Evolutionary conservation across 2,329 filamentous ascomycete species (phyloP).

Genomic region (Geoglossum cookeanum): DNA sequence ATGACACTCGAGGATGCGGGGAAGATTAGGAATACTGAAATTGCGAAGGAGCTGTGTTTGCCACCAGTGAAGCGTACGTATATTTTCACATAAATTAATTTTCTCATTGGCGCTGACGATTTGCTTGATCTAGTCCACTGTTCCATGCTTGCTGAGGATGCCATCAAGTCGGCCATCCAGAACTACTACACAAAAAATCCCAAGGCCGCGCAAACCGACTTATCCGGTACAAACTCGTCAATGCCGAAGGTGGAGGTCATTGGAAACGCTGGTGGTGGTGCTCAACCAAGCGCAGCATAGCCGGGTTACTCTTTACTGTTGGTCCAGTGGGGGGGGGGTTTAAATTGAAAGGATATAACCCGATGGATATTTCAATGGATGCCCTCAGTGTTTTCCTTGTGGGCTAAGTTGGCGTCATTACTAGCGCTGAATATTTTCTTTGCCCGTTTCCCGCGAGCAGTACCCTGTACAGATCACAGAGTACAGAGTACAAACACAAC

Average conservation of each 20-base stretch:
- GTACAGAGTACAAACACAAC: not conserved
- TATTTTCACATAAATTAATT: not conserved
- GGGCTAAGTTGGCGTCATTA: not conserved
- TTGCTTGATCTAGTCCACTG: slow-evolving; percentile 48
- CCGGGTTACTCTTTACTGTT: not conserved
- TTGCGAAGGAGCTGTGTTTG: slow-evolving; percentile 84
- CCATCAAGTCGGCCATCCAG: slow-evolving; percentile 78
- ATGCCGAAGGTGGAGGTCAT: slow-evolving; percentile 45
- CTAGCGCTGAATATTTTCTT: not conserved
- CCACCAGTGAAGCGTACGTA: slow-evolving; percentile 70
- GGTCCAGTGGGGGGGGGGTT: not conserved
- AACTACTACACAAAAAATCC: slow-evolving; percentile 90
- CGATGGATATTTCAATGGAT: not conserved
- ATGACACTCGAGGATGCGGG: slow-evolving; percentile 93
- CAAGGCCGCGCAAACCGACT: slow-evolving; percentile 50
- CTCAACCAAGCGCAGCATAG: not conserved
- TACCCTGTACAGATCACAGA: too few relatives aligned
- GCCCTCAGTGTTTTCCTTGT: not conserved
- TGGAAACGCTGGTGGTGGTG: slow-evolving; percentile 16
- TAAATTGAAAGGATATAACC: not conserved
- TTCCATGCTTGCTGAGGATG: slow-evolving; percentile 82
- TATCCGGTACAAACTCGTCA: slow-evolving; percentile 48
- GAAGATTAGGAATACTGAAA: slow-evolving; percentile 90
- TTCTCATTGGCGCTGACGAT: slow-evolving; percentile 12
- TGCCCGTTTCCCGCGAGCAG: too few relatives aligned